phyloP scores from a whole-genome alignment of 306 rosid species.

The Cyamopsis tetragonoloba region DNA sequence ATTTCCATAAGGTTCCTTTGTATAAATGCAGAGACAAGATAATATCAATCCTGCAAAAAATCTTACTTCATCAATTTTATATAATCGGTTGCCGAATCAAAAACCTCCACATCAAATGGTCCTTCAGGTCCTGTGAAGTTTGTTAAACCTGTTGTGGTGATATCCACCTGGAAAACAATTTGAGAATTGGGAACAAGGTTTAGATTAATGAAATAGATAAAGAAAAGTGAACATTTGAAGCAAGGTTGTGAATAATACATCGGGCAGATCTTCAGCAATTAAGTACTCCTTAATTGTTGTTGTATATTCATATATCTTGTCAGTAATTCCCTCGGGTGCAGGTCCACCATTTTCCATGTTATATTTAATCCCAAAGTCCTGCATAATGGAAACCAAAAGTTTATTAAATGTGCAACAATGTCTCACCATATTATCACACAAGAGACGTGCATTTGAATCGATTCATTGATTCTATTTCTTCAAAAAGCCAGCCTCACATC shows the following conservation, averaged over 20 bases:
- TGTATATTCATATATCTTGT: constrained; percentile 81
- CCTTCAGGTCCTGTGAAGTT: constrained; percentile 88
- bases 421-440: not conserved
- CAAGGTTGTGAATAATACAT: constrained; percentile 44
- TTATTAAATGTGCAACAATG: constrained; percentile 1
- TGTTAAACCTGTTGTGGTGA: constrained; percentile 53
- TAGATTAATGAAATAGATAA: constrained; percentile 4
- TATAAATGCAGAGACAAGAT: constrained; percentile 8
- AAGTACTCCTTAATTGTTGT: constrained; percentile 82
- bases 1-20: not conserved
- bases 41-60: constrained; percentile 21
- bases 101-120: constrained; percentile 93
- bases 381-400: constrained; percentile 38
- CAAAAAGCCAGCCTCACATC: not conserved
- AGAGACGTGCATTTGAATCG: not conserved
- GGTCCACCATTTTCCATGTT: constrained; percentile 99
- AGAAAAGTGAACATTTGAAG: constrained; percentile 9
- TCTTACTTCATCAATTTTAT: constrained; percentile 87
- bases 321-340: constrained; percentile 91
- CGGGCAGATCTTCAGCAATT: constrained; percentile 74
- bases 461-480: not conserved
- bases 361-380: constrained; percentile 98
- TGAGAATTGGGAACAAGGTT: constrained; percentile 19
- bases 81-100: constrained; percentile 92
- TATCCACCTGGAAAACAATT: constrained; percentile 66